These are phyloP conservation scores for Parathielavia appendiculata DNA, from an alignment of 495 filamentous ascomycete genomes.

Conservation along the genomic window DNA sequence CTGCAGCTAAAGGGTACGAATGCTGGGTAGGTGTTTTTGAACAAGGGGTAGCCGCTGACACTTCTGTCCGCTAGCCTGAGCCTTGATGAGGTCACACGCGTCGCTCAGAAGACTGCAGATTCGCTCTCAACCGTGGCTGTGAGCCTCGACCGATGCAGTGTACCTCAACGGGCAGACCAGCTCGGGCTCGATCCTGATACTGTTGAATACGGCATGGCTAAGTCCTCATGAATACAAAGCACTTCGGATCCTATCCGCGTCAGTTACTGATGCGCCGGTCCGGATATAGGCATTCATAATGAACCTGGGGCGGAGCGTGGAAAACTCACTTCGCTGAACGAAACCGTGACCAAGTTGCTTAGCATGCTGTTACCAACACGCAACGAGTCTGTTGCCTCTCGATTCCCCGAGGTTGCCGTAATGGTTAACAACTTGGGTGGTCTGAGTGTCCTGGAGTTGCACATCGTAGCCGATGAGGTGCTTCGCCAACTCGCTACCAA, in stretches of 20 bases:
- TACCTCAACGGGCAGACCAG: neutral
- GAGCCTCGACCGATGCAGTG: slow-evolving; percentile 1
- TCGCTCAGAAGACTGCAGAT: neutral
- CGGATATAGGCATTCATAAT: neutral
- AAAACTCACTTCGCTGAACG: neutral
- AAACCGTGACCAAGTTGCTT: neutral
- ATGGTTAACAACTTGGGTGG: neutral
- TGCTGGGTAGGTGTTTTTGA: neutral
- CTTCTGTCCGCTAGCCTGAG: neutral
- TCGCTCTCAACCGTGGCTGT: neutral
- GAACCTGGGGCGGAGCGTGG: neutral
- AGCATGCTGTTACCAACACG: neutral
- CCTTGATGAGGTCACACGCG: neutral
- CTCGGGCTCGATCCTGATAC: neutral
- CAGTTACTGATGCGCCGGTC: neutral
- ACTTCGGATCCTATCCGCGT: too few relatives aligned
- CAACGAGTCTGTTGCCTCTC: neutral
- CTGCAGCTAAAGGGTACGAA: neutral
- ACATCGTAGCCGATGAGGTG: neutral
- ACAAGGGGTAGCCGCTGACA: neutral
- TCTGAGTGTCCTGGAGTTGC: neutral
- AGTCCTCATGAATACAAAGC: neutral
- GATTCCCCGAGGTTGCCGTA: neutral
- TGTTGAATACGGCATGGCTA: slow-evolving; percentile 1
- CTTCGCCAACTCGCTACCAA: neutral